Conservation (phyloP, 371 early-diverging fungal genomes). For the Dinochytrium kinnereticum region DNA sequence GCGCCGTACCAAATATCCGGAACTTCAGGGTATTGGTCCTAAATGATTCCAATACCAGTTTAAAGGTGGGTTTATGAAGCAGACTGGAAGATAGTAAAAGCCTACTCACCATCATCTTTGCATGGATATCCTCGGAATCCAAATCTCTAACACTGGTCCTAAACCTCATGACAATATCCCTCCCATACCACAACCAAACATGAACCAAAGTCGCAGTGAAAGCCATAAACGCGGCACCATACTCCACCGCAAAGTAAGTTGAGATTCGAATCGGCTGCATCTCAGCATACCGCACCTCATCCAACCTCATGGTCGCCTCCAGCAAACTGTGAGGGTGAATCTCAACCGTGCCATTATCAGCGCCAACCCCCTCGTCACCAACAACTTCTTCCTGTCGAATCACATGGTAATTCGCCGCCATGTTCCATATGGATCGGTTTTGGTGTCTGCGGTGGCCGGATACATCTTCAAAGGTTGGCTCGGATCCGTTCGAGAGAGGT, state of each 20-base stretch:
- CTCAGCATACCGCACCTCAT: conserved; percentile 54
- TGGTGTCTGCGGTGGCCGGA: not conserved
- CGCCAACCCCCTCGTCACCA: too few species aligned
- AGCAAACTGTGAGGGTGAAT: not conserved
- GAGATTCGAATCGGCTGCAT: conserved; percentile 79
- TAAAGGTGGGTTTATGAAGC: not conserved
- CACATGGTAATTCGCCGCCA: too few species aligned
- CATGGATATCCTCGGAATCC: conserved; percentile 33
- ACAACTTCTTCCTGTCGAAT: too few species aligned
- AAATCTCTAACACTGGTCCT: conserved; percentile 21
- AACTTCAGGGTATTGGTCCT: conserved; percentile 48
- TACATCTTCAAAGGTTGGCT: not conserved
- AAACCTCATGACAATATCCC: conserved; percentile 26
- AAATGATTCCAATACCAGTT: not conserved
- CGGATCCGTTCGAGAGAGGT: too few species aligned
- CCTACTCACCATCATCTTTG: conserved; percentile 30
- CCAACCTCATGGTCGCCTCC: conserved; percentile 2
- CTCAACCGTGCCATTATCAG: not conserved
- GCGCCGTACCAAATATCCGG: conserved; percentile 56
- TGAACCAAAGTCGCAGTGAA: conserved; percentile 36
- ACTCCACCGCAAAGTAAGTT: conserved; percentile 66
- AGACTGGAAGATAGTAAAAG: not conserved
- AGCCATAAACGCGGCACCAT: conserved; percentile 17
- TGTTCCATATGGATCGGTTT: too few species aligned
- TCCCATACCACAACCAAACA: conserved; percentile 43